Base-by-base conservation (phyloP, 257 asterid species). In the Perilla frutescens region DNA sequence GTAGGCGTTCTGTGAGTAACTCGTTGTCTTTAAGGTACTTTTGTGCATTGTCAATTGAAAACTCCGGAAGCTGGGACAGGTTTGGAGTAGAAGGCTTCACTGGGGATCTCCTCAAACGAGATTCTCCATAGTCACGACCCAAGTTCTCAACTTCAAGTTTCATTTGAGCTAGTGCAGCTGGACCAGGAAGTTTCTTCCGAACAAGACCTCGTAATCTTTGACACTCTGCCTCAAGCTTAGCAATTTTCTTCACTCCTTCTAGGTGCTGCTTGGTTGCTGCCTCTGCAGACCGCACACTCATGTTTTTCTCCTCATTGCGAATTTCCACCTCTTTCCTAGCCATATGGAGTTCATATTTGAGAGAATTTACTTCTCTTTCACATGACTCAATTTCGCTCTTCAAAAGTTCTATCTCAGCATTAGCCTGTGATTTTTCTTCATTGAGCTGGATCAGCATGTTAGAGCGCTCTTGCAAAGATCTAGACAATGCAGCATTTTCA, bases 151-250 rank as follows among this genome's bases (percentile, higher is more conserved):
- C 98, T 81, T 91, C 99, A 53, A 91, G 91, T 76, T 94, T 94
- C 99, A 94, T 94, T 73, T 91, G 98, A n/a, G 98, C 97, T 74
- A 94, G 53, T 34, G 99, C 98, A 74, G 98, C 98, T 43, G 99
- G 99, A 36, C 98, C 97, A 7, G 98, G 98, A 75, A 94, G 79
- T 79, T 89, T 91, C 87, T 91, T 94, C 66, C 95, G 84, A 61
- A 94, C 97, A 80, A 94, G 99, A 51, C 97, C 93, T 57, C 97
- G 91, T 80, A 95, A 77, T 82, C 99, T 89, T 83, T 95, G 98
- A 79, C 96, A 90, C 83, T 95, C 99, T 20, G 92, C 96, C 84
- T 95, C 99, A 74, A 95, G 86, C 90, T 95, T 92, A 4, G 94
- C 86, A 31, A 95, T 95, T 80, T 95, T 92, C 84, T 87, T 95